These are phyloP conservation scores for Dactylonectria estremocensis DNA, from an alignment of 2,329 filamentous ascomycete species.

Conservation along the genomic window DNA sequence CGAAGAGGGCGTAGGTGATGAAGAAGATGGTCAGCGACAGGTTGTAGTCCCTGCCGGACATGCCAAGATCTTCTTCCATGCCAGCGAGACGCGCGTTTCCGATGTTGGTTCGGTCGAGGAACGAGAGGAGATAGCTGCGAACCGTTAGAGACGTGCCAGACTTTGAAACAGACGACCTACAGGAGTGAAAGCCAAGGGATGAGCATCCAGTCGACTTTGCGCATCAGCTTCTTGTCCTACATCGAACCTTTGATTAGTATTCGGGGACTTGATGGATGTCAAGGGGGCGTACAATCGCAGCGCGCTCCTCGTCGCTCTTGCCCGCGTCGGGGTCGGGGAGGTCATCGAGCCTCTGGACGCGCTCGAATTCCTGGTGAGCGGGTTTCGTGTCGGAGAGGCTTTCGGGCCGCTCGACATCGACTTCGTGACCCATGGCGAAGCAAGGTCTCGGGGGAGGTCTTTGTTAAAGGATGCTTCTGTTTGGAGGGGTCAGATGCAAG, in stretches of 20 bases:
- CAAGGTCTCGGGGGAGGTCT: no score
- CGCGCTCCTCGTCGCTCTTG: slow-evolving; percentile 72
- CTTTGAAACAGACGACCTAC: no score
- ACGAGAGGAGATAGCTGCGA: slow-evolving; percentile 64
- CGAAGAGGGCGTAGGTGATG: slow-evolving; percentile 77
- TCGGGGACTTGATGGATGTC: slow-evolving; percentile 50
- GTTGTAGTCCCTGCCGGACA: slow-evolving; percentile 69
- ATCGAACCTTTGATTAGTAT: background rate
- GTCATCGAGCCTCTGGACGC: slow-evolving; percentile 46
- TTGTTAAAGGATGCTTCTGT: no score
- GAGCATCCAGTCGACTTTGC: slow-evolving; percentile 70
- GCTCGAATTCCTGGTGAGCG: slow-evolving; percentile 41
- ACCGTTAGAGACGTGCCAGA: no score
- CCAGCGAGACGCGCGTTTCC: slow-evolving; percentile 65
- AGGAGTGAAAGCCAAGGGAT: slow-evolving; percentile 73
- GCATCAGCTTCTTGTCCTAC: slow-evolving; percentile 65
- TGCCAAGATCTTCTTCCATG: slow-evolving; percentile 39
- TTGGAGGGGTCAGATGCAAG: no score
- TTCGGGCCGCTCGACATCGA: background rate
- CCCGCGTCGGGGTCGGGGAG: slow-evolving; percentile 66
- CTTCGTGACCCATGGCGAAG: background rate
- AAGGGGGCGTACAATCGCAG: slow-evolving; percentile 66
- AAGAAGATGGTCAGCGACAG: slow-evolving; percentile 74
- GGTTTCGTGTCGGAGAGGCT: background rate
- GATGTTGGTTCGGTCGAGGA: slow-evolving; percentile 57